Percentiles rank a stretch among this genome's conserved stretches.
phyloP scores from a whole-genome alignment of 1,139 yeast species.

The Suhomyces atakaporum region DNA sequence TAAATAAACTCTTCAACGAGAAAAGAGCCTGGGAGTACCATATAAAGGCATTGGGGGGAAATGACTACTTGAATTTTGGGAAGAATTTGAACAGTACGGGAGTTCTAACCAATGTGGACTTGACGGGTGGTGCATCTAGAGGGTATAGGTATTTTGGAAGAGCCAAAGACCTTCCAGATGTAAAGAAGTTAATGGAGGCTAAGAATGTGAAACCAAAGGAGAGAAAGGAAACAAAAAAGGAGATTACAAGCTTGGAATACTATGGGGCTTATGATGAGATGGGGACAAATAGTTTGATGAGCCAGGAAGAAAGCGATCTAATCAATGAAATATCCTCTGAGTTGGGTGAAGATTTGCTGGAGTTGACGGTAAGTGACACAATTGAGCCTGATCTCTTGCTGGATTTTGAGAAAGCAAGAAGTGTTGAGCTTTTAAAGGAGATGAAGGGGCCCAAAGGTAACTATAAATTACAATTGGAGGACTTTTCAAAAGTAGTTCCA shows the following conservation, averaged over 20 bases:
- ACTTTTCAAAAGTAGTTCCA: constrained; percentile 34
- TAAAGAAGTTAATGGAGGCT: constrained; percentile 49
- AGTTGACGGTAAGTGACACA: background rate
- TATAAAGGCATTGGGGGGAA: constrained; percentile 38
- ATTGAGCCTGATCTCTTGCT: constrained; percentile 15
- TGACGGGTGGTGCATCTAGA: constrained; percentile 24
- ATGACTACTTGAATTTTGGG: constrained; percentile 17
- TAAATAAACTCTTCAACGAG: constrained; percentile 24
- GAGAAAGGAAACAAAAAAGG: constrained; percentile 19
- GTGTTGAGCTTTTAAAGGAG: constrained; percentile 19
- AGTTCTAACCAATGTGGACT: constrained; percentile 19
- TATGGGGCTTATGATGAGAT: constrained; percentile 49
- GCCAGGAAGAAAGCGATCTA: constrained; percentile 10
- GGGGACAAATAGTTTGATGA: background rate
- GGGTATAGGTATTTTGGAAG: constrained; percentile 82
- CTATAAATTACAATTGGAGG: constrained; percentile 2
- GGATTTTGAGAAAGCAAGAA: constrained; percentile 26
- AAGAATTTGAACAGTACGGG: constrained; percentile 27
- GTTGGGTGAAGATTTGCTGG: constrained; percentile 5
- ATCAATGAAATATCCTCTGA: constrained; percentile 9
- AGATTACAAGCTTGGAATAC: constrained; percentile 29
- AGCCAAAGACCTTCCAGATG: constrained; percentile 80
- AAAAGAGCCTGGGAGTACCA: constrained; percentile 75
- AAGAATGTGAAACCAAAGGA: constrained; percentile 16
- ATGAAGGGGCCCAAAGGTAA: constrained; percentile 7